Evolutionary conservation across 352 stramenopile species (phyloP), one percentile per base, ranked within the genome.

Genomic region (Blastocystis sp.): DNA sequence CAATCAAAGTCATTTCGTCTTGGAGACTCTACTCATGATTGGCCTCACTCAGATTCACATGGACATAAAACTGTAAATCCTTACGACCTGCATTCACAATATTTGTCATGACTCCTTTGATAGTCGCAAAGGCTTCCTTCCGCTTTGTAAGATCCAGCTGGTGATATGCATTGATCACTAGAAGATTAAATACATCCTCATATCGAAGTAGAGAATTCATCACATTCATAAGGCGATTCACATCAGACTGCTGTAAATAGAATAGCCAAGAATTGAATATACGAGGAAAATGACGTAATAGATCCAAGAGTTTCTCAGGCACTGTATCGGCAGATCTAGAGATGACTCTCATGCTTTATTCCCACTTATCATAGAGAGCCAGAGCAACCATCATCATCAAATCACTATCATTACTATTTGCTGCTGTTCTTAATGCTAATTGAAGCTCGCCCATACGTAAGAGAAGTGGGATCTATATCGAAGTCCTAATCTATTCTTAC

Each of bases 241-340:
- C n/a, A 56, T 64, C 22, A 1, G n/a, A 24, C 42, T 84, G 13
- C 51, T 37, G n/a, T 4, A 84, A 19, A 35, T 40, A 64, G 22
- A 66, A 44, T 51, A 84, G 27, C 73, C 73, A 84, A 22, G 48
- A 84, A 30, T 84, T 22, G 53, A 84, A 84, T 19, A 84, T 57
- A 37, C n/a, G 24, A 33, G 73, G 73, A 57, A 84, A 84, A 48
- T 84, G 73, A 17, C 73, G 48, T 19, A 84, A 17, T 17, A 84
- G 22, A 3, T 42, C 53, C 51, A 84, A 56, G 7, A 81, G 30
- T 17, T 35, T n/a, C n/a, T 62, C 42, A 40, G 51, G 30, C 37
- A 59, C 51, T 15, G 15, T 33, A 33, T 62, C 40, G 4, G 5
- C 40, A 3, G 48, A 40, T 60, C 70, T 79, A 79, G 42, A 6